These are phyloP conservation scores for Phoma sp. DNA, from an alignment of 2,329 filamentous ascomycete genomes.

Conservation along the genomic window DNA sequence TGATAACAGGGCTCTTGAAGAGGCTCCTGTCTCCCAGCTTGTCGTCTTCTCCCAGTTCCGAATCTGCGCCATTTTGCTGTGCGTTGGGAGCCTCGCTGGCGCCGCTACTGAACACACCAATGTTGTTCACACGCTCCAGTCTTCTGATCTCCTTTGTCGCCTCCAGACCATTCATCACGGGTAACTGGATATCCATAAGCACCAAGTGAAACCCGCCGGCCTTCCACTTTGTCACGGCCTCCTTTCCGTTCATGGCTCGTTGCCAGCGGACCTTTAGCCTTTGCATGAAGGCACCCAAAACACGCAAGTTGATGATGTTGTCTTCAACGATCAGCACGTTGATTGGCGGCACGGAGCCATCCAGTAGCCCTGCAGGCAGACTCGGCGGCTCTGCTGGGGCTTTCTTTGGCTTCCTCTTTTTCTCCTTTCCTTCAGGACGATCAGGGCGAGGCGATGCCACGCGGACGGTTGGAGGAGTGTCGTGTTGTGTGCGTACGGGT, in stretches of 20 bases:
- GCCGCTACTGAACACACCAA: constrained; percentile 78
- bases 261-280: constrained; percentile 94
- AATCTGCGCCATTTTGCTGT: constrained; percentile 47
- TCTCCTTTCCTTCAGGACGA: constrained; percentile 32
- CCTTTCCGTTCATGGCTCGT: constrained; percentile 93
- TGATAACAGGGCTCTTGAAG: constrained; percentile 97
- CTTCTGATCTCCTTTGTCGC: constrained; percentile 93
- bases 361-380: constrained; percentile 67
- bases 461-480: constrained; percentile 57
- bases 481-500: constrained; percentile 46
- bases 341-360: constrained; percentile 88
- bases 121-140: constrained; percentile 86
- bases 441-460: constrained; percentile 56
- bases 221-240: constrained; percentile 93
- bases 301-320: constrained; percentile 94
- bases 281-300: constrained; percentile 95
- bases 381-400: constrained; percentile 44
- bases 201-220: constrained; percentile 93
- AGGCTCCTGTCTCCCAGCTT: constrained; percentile 68
- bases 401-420: constrained; percentile 55
- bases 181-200: constrained; percentile 97
- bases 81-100: constrained; percentile 51
- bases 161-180: constrained; percentile 93
- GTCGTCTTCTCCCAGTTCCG: constrained; percentile 65
- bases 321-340: constrained; percentile 98